Base-by-base conservation (phyloP, 139 green algal genomes). In the Eudorina sp. region DNA sequence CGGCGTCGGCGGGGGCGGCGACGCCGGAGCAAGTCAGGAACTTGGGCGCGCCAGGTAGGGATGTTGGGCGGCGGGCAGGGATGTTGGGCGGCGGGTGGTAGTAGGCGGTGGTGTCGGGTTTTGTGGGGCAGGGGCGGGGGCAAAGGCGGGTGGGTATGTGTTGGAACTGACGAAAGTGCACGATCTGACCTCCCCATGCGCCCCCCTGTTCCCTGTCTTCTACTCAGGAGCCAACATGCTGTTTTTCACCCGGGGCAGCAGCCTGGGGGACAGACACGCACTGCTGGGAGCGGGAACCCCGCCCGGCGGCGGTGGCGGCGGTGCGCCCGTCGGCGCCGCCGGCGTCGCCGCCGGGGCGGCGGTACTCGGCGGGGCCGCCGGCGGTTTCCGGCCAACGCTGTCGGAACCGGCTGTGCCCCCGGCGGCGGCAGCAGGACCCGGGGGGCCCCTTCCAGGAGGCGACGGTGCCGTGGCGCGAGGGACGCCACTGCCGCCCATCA, bases 181-280 rank as follows among this genome's bases (percentile, higher is more conserved):
- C n/a, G n/a, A n/a, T n/a, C n/a, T n/a, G n/a, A n/a, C n/a, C n/a
- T n/a, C n/a, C n/a, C n/a, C n/a, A n/a, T n/a, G n/a, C n/a, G n/a
- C n/a, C n/a, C n/a, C n/a, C n/a, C n/a, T n/a, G n/a, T n/a, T n/a
- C n/a, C n/a, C n/a, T n/a, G n/a, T n/a, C n/a, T n/a, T n/a, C n/a
- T n/a, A n/a, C n/a, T n/a, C 51, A 58, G 16, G 51, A 64, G 25
- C 45, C 45, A 79, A 36, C 70, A 79, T 41, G 45, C 36, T 79
- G 25, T 51, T 68, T 25, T 84, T 58, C 19, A 70, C 77, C 36
- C 21, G 53, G n/a, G 77, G 53, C 18, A 84, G 77, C 36, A 73
- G 53, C 53, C 4, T 55, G 2, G 77, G 38, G 6, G 75, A 72
- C 0, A 38, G 75, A 48, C n/a, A 31, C 31, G 31, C 40, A 11